Percentiles rank a stretch among this genome's conserved stretches.
Conservation (phyloP, 306 rosid genomes). For the Vigna reflexopilosa region DNA sequence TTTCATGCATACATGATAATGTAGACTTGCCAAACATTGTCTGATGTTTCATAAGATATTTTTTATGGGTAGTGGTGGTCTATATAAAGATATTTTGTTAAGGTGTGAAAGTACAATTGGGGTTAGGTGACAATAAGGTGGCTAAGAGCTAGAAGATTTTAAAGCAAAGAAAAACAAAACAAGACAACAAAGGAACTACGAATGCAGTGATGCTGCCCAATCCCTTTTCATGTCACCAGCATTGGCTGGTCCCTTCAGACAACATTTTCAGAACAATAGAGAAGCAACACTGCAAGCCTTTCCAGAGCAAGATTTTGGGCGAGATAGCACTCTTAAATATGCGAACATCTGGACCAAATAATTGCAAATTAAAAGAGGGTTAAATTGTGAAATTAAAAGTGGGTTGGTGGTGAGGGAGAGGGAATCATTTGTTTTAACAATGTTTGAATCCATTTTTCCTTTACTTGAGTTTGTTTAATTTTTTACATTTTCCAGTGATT, state of each 20-base stretch:
- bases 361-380: conserved; percentile 8
- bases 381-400: conserved; percentile 13
- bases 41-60: conserved; percentile 11
- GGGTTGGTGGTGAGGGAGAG: neutral
- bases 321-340: neutral
- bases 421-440: conserved; percentile 13
- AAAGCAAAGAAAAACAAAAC: neutral
- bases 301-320: conserved; percentile 13
- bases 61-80: neutral
- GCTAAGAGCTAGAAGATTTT: neutral
- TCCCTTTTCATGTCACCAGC: neutral
- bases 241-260: neutral
- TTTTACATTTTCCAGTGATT: conserved; percentile 65
- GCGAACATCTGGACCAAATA: conserved; percentile 23
- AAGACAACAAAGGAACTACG: neutral
- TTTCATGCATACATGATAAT: conserved; percentile 9
- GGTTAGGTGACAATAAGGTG: neutral
- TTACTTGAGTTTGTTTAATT: conserved; percentile 26
- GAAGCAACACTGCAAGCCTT: neutral
- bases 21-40: conserved; percentile 12
- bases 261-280: neutral
- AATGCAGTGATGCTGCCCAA: neutral
- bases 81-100: neutral
- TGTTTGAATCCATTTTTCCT: conserved; percentile 33
- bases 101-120: neutral